Base-by-base conservation (phyloP, 306 rosid species). In the Acacia acuminata region DNA sequence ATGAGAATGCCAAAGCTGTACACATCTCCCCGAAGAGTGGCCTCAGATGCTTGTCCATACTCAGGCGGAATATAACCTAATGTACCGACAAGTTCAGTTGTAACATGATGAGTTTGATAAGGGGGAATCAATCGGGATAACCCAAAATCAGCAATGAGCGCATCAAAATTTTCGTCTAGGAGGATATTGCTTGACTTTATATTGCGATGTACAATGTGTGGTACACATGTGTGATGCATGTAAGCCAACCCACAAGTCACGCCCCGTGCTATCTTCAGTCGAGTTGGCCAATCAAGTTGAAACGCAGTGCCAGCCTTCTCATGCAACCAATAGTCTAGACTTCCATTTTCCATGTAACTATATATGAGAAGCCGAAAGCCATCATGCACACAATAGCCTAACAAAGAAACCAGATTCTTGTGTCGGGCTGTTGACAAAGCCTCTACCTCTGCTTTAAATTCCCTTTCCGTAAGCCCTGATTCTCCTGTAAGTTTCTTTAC, bases 71-170 rank as follows among this genome's bases (percentile, higher is more conserved):
- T 94, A 83, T 94, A 94, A 72, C 98, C 98, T 44, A 94, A 88
- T 80, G 98, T 94, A 58, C 98, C 98, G 30, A 94, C 98, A 79
- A 94, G 97, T 88, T 94, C 98, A 1, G 98, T 94, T 77, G 98
- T 90, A 72, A 94, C 97, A 90, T 94, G 98, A 76, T 97, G n/a
- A n/a, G n/a, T 94, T 15, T 93, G 90, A 78, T 93, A 93, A 4
- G 98, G 98, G 91, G 84, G 89, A 80, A 95, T 93, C 90, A 91
- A 82, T 17, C 97, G 84, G 4, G 98, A 89, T 80, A 95, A 81
- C 51, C 98, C 98, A 7, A 95, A 95, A 88, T 95, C 98, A 51
- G 97, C 98, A 71, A 95, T 97, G 77, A 80, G 94, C 73, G 98
- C 97, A 83, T 95, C 89, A 71, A 93, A 95, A 60, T 90, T 88